Base-by-base conservation (phyloP, 768 basidiomycete genomes). In the Mycena latifolia region DNA sequence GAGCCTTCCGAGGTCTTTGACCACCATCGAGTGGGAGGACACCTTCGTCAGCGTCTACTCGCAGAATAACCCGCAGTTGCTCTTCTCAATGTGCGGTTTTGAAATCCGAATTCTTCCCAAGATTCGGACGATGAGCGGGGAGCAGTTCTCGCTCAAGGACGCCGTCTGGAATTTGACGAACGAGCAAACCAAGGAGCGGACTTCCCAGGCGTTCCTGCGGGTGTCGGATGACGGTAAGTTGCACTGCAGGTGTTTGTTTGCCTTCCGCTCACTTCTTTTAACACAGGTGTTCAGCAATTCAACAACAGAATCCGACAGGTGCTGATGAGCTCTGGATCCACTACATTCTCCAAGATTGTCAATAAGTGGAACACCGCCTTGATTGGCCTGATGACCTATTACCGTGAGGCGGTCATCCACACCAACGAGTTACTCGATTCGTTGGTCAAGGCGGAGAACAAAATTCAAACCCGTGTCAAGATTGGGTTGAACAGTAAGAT, bases 81-180 rank as follows among this genome's bases (percentile, higher is more conserved):
- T 99, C 45, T 99, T 98, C 85, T 96, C 96, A 5, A 99, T 99
- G 97, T 94, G 90, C 74, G 95, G 96, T n/a, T 99, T 99, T 73
- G 98, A 99, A 80, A 86, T 99, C 63, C 95, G 98, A 59, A 99
- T 99, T 74, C 81, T 99, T 46, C 98, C 98, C 37, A 97, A 98
- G 85, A 93, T 95, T 61, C 86, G 98, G 73, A 97, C 95, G 5
- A 92, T 95, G 86, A 91, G 94, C 60, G 96, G 96, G 70, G 96
- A 98, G 77, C 95, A 97, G 76, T 99, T 96, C 84, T 98, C 97
- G 55, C 79, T 99, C 74, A 96, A 95, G 79, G 95, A 97, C 74
- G 92, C 95, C 0, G 95, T 96, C 18, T 96, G 96, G 96, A 99
- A 97, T 77, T 81, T 98, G 65, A 97, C 94, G 39, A 97, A 99